Evolutionary conservation across 257 asterid species (phyloP).

Genomic region (Primulina tabacum): DNA sequence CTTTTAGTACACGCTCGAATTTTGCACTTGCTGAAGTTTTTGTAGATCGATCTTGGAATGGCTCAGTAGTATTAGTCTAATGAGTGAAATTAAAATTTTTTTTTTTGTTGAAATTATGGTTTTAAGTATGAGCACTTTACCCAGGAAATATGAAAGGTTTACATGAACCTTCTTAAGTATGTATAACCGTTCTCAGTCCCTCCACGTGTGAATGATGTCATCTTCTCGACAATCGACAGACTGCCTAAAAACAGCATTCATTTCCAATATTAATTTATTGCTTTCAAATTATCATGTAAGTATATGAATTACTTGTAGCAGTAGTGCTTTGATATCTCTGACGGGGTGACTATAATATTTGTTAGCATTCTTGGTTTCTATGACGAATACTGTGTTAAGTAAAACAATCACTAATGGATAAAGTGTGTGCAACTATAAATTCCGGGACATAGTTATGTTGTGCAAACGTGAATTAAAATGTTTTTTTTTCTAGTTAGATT

Average conservation of each 20-base stretch:
- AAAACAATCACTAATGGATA: neutral
- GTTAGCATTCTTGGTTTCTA: neutral
- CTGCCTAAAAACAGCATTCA: neutral
- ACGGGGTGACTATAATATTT: neutral
- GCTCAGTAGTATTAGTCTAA: neutral
- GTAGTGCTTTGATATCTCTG: neutral
- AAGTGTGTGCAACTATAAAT: neutral
- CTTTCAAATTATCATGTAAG: neutral
- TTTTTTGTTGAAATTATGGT: neutral
- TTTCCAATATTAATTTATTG: neutral
- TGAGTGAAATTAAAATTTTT: neutral
- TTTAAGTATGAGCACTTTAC: neutral
- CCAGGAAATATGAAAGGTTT: neutral
- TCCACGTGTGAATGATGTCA: neutral
- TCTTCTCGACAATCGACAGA: neutral
- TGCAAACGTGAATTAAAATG: too few species aligned
- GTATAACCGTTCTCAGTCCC: neutral
- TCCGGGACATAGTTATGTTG: too few species aligned
- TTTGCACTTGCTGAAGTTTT: neutral
- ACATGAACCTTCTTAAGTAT: neutral
- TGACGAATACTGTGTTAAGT: neutral
- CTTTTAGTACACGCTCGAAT: neutral
- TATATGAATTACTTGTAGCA: neutral
- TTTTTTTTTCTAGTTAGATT: too few species aligned
- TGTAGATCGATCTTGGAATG: slow-evolving; percentile 17